These are phyloP conservation scores for Trametes hirsuta DNA, from an alignment of 1,284 basidiomycete genomes.

Conservation along the genomic window DNA sequence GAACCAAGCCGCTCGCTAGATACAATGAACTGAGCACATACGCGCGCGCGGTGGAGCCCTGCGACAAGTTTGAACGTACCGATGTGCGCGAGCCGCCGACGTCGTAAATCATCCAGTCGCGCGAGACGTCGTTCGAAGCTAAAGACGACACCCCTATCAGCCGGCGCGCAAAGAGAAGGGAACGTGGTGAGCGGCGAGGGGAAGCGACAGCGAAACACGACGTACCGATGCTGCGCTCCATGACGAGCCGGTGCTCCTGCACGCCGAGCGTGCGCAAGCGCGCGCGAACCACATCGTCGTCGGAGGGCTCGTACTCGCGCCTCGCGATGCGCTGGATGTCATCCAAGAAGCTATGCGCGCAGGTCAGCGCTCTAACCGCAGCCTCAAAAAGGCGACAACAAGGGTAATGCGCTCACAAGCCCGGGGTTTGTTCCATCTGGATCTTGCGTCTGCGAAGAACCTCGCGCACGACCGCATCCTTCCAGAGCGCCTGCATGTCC, in stretches of 20 bases:
- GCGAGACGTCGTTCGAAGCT: slow-evolving; percentile 20
- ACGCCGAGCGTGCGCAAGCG: slow-evolving; percentile 53
- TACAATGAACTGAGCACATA: not conserved
- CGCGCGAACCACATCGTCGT: slow-evolving; percentile 73
- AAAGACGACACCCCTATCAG: slow-evolving; percentile 4
- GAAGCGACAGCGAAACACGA: not conserved
- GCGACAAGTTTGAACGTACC: slow-evolving; percentile 23
- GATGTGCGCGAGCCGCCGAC: slow-evolving; percentile 41
- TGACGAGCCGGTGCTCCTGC: slow-evolving; percentile 39
- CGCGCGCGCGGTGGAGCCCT: not conserved
- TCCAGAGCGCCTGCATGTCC: slow-evolving; percentile 69
- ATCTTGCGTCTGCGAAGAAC: slow-evolving; percentile 53
- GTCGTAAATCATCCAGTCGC: slow-evolving; percentile 44
- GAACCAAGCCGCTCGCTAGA: slow-evolving; percentile 41
- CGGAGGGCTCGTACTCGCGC: slow-evolving; percentile 63
- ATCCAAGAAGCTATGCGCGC: slow-evolving; percentile 49
- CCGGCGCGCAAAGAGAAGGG: not conserved
- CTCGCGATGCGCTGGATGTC: slow-evolving; percentile 67
- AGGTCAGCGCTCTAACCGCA: not conserved
- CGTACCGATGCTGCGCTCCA: slow-evolving; percentile 35
- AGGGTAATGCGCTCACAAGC: slow-evolving; percentile 58
- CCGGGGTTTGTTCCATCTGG: slow-evolving; percentile 64
- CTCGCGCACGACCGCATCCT: slow-evolving; percentile 58
- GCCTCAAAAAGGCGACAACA: not conserved
- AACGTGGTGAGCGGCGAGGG: too few relatives aligned